These are phyloP conservation scores for Leccinum laetum DNA, from an alignment of 1,284 basidiomycete genomes.

Conservation along the genomic window DNA sequence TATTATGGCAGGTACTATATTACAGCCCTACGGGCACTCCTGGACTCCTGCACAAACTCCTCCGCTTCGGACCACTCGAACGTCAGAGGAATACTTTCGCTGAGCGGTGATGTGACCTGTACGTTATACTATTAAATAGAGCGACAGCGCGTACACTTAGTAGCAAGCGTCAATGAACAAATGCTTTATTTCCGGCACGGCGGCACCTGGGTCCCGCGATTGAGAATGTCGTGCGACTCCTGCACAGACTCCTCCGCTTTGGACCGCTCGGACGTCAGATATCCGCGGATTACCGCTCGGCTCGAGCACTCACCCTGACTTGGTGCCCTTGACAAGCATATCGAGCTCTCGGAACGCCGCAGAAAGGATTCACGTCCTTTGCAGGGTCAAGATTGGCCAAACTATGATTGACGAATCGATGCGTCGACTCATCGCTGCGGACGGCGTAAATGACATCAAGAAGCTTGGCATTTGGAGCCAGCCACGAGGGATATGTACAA, in stretches of 20 bases:
- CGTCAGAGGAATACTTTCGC: no score
- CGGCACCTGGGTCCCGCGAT: slow-evolving; percentile 15
- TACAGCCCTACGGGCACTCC: no score
- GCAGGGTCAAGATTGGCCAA: slow-evolving; percentile 79
- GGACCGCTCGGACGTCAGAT: slow-evolving; percentile 59
- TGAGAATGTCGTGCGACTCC: neutral
- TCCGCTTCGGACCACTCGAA: no score
- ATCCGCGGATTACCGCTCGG: slow-evolving; percentile 9
- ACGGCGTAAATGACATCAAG: slow-evolving; percentile 91
- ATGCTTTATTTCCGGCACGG: no score
- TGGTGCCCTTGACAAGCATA: slow-evolving; percentile 78
- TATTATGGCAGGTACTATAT: neutral
- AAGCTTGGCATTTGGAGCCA: slow-evolving; percentile 71
- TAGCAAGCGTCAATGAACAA: no score
- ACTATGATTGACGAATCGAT: slow-evolving; percentile 93
- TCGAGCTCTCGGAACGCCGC: slow-evolving; percentile 81
- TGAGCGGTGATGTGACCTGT: no score
- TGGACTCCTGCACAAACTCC: no score
- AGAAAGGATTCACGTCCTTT: slow-evolving; percentile 87
- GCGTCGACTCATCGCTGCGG: slow-evolving; percentile 90
- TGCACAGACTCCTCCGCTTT: slow-evolving; percentile 69
- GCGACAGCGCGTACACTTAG: no score
- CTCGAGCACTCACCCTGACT: slow-evolving; percentile 58
- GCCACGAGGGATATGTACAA: slow-evolving; percentile 54
- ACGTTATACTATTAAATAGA: no score